Conservation (phyloP, 108 stramenopile genomes). For the Cyclostephanos invisitatus region DNA sequence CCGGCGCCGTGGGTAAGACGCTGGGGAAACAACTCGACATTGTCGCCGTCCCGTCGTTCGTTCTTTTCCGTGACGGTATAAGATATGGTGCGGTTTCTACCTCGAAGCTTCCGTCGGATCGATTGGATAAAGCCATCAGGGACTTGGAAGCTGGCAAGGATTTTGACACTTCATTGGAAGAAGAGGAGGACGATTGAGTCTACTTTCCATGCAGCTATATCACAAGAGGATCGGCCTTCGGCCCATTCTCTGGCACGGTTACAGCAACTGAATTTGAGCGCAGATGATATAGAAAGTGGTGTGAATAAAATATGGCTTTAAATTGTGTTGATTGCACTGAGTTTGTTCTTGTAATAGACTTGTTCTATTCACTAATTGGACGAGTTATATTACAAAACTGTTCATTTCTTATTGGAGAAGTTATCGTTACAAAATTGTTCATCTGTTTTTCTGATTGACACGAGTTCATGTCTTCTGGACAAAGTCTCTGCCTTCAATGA, state of each 20-base stretch:
- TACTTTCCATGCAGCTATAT: not conserved
- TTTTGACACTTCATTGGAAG: constrained; percentile 39
- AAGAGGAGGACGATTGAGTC: constrained; percentile 14
- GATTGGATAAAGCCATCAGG: constrained; percentile 61
- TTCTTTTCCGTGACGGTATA: constrained; percentile 69
- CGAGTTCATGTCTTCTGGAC: too few relatives aligned
- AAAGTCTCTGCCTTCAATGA: too few relatives aligned
- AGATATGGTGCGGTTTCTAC: constrained; percentile 65
- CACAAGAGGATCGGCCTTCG: not conserved
- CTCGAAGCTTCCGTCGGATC: constrained; percentile 64
- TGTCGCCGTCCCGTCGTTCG: constrained; percentile 78
- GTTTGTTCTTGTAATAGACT: too few relatives aligned
- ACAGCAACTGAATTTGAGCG: too few relatives aligned
- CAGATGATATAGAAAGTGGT: too few relatives aligned
- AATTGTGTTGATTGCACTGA: too few relatives aligned
- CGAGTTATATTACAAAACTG: too few relatives aligned
- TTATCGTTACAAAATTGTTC: too few relatives aligned
- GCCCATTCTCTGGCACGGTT: not conserved
- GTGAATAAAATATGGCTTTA: too few relatives aligned
- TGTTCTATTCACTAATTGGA: too few relatives aligned
- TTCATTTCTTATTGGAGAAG: too few relatives aligned
- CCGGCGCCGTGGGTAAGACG: constrained; percentile 64
- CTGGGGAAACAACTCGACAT: constrained; percentile 63
- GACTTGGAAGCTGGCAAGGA: constrained; percentile 44
- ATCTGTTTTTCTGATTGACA: too few relatives aligned